These are phyloP conservation scores for Solanum hybrid DNA, from an alignment of 305 asterid genomes.

Conservation along the genomic window DNA sequence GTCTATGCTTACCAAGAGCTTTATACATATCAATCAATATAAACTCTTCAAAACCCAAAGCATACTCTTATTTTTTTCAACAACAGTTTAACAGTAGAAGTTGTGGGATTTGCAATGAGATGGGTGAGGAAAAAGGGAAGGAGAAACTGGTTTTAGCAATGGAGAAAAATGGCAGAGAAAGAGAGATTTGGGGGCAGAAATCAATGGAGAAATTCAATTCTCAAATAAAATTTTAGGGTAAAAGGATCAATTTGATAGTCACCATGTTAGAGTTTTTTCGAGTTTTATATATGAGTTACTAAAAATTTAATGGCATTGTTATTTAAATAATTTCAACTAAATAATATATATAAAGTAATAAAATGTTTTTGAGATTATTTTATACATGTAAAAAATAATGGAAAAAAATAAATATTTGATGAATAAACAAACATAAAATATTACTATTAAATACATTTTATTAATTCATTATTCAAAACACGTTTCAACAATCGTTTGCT, in stretches of 20 bases:
- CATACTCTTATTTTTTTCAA: slow-evolving; percentile 21
- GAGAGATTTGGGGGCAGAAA: neutral
- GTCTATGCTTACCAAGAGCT: slow-evolving; percentile 69
- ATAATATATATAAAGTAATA: no score
- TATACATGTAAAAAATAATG: no score
- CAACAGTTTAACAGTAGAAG: neutral
- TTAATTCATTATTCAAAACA: neutral
- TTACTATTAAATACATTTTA: neutral
- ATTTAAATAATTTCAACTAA: no score
- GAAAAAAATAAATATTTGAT: neutral
- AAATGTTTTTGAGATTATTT: no score
- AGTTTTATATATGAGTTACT: neutral
- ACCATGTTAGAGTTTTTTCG: neutral
- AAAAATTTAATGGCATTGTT: neutral
- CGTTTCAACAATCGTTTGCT: neutral
- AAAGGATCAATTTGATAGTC: neutral
- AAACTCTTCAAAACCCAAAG: slow-evolving; percentile 35
- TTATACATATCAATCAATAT: slow-evolving; percentile 63
- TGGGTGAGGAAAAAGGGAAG: neutral
- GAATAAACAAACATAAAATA: neutral
- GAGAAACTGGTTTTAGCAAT: neutral
- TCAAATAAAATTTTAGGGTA: neutral
- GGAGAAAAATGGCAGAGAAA: neutral
- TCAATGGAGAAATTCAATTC: neutral
- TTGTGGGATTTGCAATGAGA: neutral